Evolutionary conservation across 2,329 filamentous ascomycete species (phyloP).

Genomic region (Scolecobasidium constrictum): DNA sequence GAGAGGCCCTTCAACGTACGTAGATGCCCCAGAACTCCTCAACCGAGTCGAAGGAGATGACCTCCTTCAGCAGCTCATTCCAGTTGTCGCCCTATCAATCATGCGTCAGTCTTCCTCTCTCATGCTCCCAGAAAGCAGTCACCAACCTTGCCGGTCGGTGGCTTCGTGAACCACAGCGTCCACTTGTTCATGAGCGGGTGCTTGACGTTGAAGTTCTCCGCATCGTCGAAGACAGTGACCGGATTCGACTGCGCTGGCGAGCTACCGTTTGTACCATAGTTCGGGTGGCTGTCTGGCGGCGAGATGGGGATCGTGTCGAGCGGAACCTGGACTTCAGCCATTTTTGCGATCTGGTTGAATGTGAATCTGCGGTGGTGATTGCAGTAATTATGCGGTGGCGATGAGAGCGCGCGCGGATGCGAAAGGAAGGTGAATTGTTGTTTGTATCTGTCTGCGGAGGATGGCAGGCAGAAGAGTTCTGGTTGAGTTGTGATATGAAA

Average conservation of each 20-base stretch:
- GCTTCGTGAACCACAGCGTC: conserved; percentile 99
- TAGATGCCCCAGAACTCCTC: conserved; percentile 99
- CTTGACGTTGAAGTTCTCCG: conserved; percentile 99
- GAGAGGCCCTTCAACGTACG: conserved; percentile 47
- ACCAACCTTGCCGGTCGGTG: conserved; percentile 79
- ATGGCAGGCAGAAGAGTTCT: not conserved
- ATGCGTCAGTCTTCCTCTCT: not conserved
- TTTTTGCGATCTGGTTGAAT: conserved; percentile 25
- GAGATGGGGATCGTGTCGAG: conserved; percentile 47
- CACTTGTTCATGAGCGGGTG: conserved; percentile 95
- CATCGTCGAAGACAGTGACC: conserved; percentile 94
- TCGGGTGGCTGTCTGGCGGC: conserved; percentile 34
- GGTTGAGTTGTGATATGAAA: not conserved
- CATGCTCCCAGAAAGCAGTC: conserved; percentile 19
- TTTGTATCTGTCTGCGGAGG: not conserved
- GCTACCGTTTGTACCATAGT: conserved; percentile 26
- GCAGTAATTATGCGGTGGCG: too few relatives aligned
- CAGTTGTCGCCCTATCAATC: conserved; percentile 77
- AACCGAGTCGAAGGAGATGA: conserved; percentile 96
- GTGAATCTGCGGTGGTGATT: not conserved
- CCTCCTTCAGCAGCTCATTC: conserved; percentile 95
- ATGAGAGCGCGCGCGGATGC: not conserved
- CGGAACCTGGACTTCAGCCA: conserved; percentile 31
- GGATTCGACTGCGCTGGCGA: conserved; percentile 42
- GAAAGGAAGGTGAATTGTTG: not conserved